Percentiles rank a stretch among this genome's conserved stretches.
Evolutionary conservation across 805 yeast genomes (phyloP).

Genomic region (Scheffersomyces ergatensis): DNA sequence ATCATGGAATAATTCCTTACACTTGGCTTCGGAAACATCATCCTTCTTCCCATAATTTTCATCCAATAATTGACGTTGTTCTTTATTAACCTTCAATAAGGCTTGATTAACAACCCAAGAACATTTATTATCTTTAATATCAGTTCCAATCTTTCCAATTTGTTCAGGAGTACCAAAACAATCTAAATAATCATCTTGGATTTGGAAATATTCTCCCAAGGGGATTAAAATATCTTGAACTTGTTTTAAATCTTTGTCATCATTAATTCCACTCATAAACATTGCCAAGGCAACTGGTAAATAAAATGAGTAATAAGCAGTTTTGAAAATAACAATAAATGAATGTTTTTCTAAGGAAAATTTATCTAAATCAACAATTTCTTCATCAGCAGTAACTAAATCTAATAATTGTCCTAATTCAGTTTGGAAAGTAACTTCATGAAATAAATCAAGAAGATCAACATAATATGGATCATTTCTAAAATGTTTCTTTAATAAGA

Average conservation of each 20-base stretch:
- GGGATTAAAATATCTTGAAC: conserved; percentile 86
- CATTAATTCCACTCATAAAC: conserved; percentile 80
- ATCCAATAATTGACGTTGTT: conserved; percentile 80
- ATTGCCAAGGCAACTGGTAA: conserved; percentile 96
- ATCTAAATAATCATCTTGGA: conserved; percentile 96
- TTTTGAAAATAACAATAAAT: conserved; percentile 92
- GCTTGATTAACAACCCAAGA: conserved; percentile 97
- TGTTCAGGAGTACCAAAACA: conserved; percentile 97
- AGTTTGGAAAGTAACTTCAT: conserved; percentile 95
- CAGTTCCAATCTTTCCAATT: conserved; percentile 98
- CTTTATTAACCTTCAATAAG: conserved; percentile 69
- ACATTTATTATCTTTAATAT: conserved; percentile 96
- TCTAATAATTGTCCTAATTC: conserved; percentile 96
- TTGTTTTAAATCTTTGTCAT: conserved; percentile 77
- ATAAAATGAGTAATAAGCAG: conserved; percentile 96
- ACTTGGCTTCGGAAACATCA: conserved; percentile 59
- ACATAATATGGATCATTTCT: conserved; percentile 77
- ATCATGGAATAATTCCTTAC: conserved; percentile 72
- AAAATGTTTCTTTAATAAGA: conserved; percentile 87
- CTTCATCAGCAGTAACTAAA: conserved; percentile 96
- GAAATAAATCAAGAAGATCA: conserved; percentile 89
- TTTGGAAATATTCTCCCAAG: conserved; percentile 97
- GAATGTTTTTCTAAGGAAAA: conserved; percentile 89
- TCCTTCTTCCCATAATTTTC: conserved; percentile 88
- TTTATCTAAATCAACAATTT: conserved; percentile 81